These are phyloP conservation scores for Pseudopyrenochaeta lycopersici DNA, from an alignment of 2,329 filamentous ascomycete species.

Conservation along the genomic window DNA sequence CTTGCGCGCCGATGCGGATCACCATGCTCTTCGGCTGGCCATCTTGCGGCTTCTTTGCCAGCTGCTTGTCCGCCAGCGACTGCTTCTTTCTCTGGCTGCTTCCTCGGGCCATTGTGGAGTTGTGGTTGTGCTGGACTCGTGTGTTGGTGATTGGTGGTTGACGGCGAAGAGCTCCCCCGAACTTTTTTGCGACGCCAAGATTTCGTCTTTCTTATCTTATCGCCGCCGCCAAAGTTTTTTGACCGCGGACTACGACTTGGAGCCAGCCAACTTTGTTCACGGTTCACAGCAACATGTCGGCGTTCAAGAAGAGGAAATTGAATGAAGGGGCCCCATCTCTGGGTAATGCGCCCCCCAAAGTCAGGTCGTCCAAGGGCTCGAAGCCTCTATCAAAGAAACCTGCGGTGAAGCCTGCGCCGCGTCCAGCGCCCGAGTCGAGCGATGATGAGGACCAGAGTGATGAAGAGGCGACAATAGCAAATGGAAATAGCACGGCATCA, in stretches of 20 bases:
- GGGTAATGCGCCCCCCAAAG: slow-evolving; percentile 9
- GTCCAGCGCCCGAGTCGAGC: slow-evolving; percentile 34
- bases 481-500: too few species aligned
- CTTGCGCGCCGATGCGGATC: slow-evolving; percentile 92
- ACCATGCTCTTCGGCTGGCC: slow-evolving; percentile 95
- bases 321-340: slow-evolving; percentile 15
- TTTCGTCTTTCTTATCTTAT: slow-evolving; percentile 29
- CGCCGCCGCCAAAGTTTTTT: slow-evolving; percentile 25
- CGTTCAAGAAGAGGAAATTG: slow-evolving; percentile 55
- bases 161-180: slow-evolving; percentile 2
- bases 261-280: background rate
- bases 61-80: slow-evolving; percentile 43
- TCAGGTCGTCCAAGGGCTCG: slow-evolving; percentile 24
- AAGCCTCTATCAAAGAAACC: slow-evolving; percentile 24
- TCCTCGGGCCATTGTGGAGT: slow-evolving; percentile 39
- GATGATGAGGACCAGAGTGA: slow-evolving; percentile 25
- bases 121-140: slow-evolving; percentile 7
- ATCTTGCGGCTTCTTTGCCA: slow-evolving; percentile 66
- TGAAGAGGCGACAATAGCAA: background rate
- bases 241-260: background rate
- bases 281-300: slow-evolving; percentile 44
- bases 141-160: background rate
- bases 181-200: slow-evolving; percentile 19
- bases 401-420: slow-evolving; percentile 18
- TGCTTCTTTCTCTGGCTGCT: slow-evolving; percentile 45